Percentiles rank a stretch among this genome's conserved stretches.
These are phyloP conservation scores for Brachypodium distachyon DNA, from an alignment of 202 grass and related monocot species.

Conservation along the genomic window DNA sequence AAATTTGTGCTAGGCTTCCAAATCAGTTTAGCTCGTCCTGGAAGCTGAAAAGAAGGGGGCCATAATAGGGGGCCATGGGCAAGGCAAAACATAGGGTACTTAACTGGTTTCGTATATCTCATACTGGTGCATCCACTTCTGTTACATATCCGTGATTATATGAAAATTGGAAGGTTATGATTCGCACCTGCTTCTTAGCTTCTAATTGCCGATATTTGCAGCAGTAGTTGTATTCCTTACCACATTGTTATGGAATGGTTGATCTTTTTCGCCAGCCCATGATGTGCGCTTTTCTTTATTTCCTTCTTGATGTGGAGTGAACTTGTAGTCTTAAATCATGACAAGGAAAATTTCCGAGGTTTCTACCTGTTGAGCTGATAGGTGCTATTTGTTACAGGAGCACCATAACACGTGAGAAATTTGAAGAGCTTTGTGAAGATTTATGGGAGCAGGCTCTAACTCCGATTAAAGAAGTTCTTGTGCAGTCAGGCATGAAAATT, in stretches of 20 bases:
- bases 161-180: background rate
- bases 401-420: slow-evolving; percentile 95
- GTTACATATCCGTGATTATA: background rate
- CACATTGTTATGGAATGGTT: background rate
- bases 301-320: background rate
- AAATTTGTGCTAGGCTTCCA: no score
- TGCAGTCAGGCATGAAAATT: slow-evolving; percentile 71
- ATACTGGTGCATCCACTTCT: background rate
- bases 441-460: slow-evolving; percentile 87
- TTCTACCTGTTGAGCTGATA: slow-evolving; percentile 11
- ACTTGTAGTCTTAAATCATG: background rate
- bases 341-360: background rate
- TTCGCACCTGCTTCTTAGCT: background rate
- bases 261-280: background rate
- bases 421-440: slow-evolving; percentile 96
- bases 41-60: no score
- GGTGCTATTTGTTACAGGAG: slow-evolving; percentile 51
- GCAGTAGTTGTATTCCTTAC: background rate
- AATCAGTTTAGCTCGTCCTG: no score
- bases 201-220: background rate
- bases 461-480: slow-evolving; percentile 84
- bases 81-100: no score
- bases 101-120: background rate
- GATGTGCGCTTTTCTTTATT: background rate
- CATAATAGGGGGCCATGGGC: no score